These are phyloP conservation scores for Curvularia sp. DNA, from an alignment of 2,329 filamentous ascomycete species.

Conservation along the genomic window DNA sequence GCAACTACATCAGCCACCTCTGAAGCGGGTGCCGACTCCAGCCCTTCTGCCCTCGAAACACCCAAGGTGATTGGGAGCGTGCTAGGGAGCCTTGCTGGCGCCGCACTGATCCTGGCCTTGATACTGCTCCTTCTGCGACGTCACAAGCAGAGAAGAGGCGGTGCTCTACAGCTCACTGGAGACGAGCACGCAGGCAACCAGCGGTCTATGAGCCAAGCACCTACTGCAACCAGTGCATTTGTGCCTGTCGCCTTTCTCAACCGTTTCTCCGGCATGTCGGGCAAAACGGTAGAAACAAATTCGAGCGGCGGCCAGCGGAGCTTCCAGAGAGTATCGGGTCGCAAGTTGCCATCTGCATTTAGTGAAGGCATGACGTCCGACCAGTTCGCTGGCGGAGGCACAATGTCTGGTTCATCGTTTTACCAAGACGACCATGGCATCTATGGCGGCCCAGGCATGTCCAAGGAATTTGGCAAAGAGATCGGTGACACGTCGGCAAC, in stretches of 20 bases:
- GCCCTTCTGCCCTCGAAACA: conserved; percentile 51
- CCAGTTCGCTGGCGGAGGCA: conserved; percentile 41
- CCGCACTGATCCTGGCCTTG: conserved; percentile 59
- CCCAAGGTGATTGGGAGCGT: conserved; percentile 67
- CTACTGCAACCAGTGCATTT: conserved; percentile 47
- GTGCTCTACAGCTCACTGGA: conserved; percentile 41
- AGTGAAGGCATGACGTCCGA: conserved; percentile 56
- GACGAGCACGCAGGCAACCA: conserved; percentile 35
- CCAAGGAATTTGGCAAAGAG: conserved; percentile 40
- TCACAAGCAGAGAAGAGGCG: conserved; percentile 53
- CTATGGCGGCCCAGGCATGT: conserved; percentile 44
- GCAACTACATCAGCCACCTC: conserved; percentile 21
- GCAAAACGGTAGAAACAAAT: conserved; percentile 47
- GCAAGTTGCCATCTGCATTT: conserved; percentile 58
- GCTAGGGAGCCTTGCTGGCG: conserved; percentile 66
- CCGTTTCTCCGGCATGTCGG: conserved; percentile 49
- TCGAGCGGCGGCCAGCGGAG: conserved; percentile 51
- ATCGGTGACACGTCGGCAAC: conserved; percentile 30
- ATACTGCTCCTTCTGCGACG: conserved; percentile 62
- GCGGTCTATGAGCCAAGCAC: conserved; percentile 49
- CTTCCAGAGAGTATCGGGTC: conserved; percentile 57
- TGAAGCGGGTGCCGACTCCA: conserved; percentile 16
- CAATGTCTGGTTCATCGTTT: conserved; percentile 51
- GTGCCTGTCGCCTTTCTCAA: conserved; percentile 50
- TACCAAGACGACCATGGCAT: conserved; percentile 55